Base-by-base conservation (phyloP, 306 rosid species). In the Lotus japonicus region DNA sequence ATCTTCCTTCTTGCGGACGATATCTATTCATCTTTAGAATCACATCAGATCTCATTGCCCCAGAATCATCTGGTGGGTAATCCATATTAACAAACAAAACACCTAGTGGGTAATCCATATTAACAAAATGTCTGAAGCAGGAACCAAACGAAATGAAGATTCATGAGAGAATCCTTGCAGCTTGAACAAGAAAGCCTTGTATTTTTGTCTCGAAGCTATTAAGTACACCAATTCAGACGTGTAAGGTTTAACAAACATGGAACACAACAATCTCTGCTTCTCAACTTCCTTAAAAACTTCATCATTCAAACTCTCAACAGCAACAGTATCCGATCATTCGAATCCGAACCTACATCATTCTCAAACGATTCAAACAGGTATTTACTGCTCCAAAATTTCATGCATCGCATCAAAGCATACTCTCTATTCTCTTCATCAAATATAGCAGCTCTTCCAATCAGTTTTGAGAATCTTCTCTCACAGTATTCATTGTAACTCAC, bases 1-100 rank as follows among this genome's bases (percentile, higher is more conserved):
- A 90, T 74, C 96, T 88, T 14, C 98, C 98, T 86, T 92, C 97
- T 81, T 92, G 97, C n/a, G 98, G 96, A 60, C 26, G 96, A 79
- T 88, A 88, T 42, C 79, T 83, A 74, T 86, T 92, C 94, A 92
- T 80, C 63, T 75, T 86, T 18, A 92, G 86, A 87, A 90, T 85
- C 72, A 88, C 86, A 66, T 88, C 96, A 0, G 97, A 92, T 70
- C 90, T 80, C 97, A 88, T 92, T 10, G 89, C 92, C 54, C 96
- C 98, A 0, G 91, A 86, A 75, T 92, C 88, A 77, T 92, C 98
- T 0, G 95, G 84, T 50, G 86, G 39, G 62, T 65, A 77, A 41
- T 90, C 87, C 77, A 72, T 54, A 69, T 58, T 21, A 62, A 81
- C 73, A 65, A 41, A 23, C 58, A 69, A 69, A 39, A 11, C 50